Evolutionary conservation across 202 grass and related monocot genomes (phyloP), one percentile per base, ranked within the genome.

Genomic region (Digitaria exilis): DNA sequence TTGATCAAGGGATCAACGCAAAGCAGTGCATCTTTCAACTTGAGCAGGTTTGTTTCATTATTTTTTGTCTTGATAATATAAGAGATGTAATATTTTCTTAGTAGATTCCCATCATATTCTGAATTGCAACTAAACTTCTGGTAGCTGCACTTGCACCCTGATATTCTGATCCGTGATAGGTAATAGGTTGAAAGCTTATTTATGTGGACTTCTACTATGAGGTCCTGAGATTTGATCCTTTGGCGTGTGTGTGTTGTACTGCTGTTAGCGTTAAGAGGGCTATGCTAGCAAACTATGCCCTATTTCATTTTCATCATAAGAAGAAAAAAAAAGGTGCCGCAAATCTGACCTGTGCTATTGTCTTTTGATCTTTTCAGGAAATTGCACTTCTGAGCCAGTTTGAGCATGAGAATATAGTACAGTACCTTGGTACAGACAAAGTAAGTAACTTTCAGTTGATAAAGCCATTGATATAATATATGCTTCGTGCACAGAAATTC

Each of bases 331-430:
- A 6, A n/a, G n/a, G 7, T 37, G 55, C 82, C 70, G 48, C 79
- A 69, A 52, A 85, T 85, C 16, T 65, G 34, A 46, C n/a, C 50
- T 68, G n/a, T n/a, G 65, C 58, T 88, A 69, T 81, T 3, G 17
- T 71, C 13, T 81, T 78, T 35, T 88, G 54, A 77, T 77, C 75
- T 79, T 87, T 87, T 84, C 82, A 97, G 95, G 95, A 97, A 84
- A 94, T 97, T 71, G 87, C 84, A 61, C 90, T 97, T 69, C 65
- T 97, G 76, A 94, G 95, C 86, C 95, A 92, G 82, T 97, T 97
- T 78, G 86, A 94, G 83, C 95, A 97, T 80, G 92, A 95, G 78
- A 97, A 97, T 65, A 94, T 97, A 88, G 92, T 97, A 44, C 92
- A 97, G 10, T 94, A 94, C 72, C 95, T 91, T 49, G 95, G 95